Percentiles rank a stretch among this genome's conserved stretches.
These are phyloP conservation scores for Malus sylvestris DNA, from an alignment of 306 rosid species.

Conservation along the genomic window DNA sequence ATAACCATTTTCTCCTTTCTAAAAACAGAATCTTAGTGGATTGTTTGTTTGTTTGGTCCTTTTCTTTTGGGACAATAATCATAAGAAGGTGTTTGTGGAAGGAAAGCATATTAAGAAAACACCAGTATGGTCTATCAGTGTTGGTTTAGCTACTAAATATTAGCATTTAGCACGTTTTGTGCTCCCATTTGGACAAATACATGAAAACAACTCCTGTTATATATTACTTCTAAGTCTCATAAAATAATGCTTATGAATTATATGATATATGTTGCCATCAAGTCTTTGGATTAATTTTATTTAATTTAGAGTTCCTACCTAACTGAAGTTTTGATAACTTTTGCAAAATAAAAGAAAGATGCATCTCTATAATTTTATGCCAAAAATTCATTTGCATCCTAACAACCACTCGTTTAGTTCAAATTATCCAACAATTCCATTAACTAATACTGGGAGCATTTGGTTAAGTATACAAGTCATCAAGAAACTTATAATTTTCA, in stretches of 20 bases:
- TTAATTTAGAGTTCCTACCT: neutral
- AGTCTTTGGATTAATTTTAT: neutral
- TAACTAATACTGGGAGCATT: neutral
- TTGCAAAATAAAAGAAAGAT: neutral
- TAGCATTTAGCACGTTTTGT: neutral
- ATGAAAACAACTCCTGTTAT: neutral
- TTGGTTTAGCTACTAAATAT: neutral
- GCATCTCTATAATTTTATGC: neutral
- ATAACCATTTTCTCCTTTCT: too few relatives aligned
- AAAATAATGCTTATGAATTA: neutral
- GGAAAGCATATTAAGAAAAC: neutral
- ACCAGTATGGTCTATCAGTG: neutral
- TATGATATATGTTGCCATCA: neutral
- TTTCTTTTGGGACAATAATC: neutral
- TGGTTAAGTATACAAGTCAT: neutral
- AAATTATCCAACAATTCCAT: neutral
- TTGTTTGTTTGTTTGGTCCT: too few relatives aligned
- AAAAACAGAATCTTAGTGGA: too few relatives aligned
- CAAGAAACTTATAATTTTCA: neutral
- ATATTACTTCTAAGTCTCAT: neutral
- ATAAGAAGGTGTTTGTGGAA: neutral
- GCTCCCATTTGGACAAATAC: neutral
- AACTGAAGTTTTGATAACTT: neutral
- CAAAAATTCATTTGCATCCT: conserved; percentile 6
- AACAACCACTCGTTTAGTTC: neutral